Percentiles rank a stretch among this genome's conserved stretches.
These are phyloP conservation scores for Candida nanaspora DNA, from an alignment of 805 yeast species.

Conservation along the genomic window DNA sequence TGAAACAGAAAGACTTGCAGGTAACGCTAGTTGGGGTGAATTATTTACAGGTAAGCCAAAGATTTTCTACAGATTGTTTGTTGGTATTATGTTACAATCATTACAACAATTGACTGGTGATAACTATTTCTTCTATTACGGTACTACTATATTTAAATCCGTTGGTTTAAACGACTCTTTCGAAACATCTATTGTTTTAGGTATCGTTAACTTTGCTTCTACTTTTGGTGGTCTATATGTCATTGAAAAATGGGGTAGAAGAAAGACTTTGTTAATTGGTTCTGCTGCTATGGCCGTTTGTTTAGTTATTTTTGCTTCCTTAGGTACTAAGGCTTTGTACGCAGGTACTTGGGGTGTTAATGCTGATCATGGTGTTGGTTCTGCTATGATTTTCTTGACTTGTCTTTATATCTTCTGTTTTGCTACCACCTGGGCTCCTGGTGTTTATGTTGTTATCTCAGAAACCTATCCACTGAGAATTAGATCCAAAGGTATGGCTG, in stretches of 20 bases:
- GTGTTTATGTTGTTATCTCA: conserved; percentile 56
- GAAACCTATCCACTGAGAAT: conserved; percentile 65
- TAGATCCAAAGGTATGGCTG: conserved; percentile 55
- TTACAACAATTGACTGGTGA: conserved; percentile 59
- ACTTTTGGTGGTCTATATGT: conserved; percentile 45
- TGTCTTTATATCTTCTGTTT: conserved; percentile 60
- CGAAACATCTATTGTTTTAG: conserved; percentile 52
- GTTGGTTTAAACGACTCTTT: conserved; percentile 53
- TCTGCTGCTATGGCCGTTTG: conserved; percentile 47
- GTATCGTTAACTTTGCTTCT: conserved; percentile 48
- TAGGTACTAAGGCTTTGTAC: conserved; percentile 47
- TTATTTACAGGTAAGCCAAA: conserved; percentile 58
- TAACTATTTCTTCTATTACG: conserved; percentile 62
- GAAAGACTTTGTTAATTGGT: conserved; percentile 41
- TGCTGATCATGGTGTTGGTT: conserved; percentile 46
- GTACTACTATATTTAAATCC: conserved; percentile 53
- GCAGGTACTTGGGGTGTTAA: conserved; percentile 31
- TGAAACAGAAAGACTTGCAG: conserved; percentile 54
- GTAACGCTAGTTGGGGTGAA: conserved; percentile 60
- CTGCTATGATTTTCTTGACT: conserved; percentile 56
- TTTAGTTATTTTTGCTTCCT: conserved; percentile 51
- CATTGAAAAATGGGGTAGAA: conserved; percentile 51
- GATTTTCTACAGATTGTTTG: conserved; percentile 44
- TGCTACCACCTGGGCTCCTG: conserved; percentile 75
- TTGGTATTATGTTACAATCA: conserved; percentile 55